Percentiles rank a stretch among this genome's conserved stretches.
phyloP scores from a whole-genome alignment of 257 asterid genomes.

The Primulina tabacum region DNA sequence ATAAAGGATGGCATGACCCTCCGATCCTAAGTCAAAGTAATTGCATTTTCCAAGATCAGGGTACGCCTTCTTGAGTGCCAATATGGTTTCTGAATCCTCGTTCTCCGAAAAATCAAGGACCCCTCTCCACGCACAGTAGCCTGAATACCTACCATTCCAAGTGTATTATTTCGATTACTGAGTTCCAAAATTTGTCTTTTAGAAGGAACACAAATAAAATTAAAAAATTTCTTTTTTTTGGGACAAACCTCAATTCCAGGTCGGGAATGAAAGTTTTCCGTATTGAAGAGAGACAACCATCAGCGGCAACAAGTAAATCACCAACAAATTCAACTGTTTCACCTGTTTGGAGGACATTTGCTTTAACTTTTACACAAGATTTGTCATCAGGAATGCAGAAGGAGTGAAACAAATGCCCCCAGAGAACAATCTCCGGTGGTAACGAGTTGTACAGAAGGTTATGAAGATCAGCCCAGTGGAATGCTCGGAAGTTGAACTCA shows the following conservation, averaged over 20 bases:
- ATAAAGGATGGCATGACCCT: constrained; percentile 57
- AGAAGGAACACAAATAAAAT: not conserved
- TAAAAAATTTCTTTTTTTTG: not conserved
- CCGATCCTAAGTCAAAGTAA: constrained; percentile 57
- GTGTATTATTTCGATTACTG: not conserved
- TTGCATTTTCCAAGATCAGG: constrained; percentile 71
- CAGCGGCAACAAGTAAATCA: constrained; percentile 77
- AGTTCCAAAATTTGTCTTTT: not conserved
- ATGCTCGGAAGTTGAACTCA: constrained; percentile 67
- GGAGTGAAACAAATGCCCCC: constrained; percentile 61
- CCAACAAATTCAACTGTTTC: constrained; percentile 39
- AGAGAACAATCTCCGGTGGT: constrained; percentile 44
- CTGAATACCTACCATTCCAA: constrained; percentile 54
- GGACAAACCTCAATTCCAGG: constrained; percentile 58
- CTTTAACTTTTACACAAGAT: constrained; percentile 36
- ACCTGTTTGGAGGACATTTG: constrained; percentile 45
- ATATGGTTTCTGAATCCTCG: constrained; percentile 47
- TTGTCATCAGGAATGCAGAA: constrained; percentile 41
- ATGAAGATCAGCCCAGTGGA: constrained; percentile 86
- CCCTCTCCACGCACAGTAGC: constrained; percentile 90
- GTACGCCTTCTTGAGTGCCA: constrained; percentile 54
- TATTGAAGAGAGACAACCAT: constrained; percentile 69
- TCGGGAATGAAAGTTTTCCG: constrained; percentile 58
- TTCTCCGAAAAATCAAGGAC: constrained; percentile 57
- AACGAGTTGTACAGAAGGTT: constrained; percentile 53